Conservation (phyloP, 345 rosid species). For the Ricinus communis region DNA sequence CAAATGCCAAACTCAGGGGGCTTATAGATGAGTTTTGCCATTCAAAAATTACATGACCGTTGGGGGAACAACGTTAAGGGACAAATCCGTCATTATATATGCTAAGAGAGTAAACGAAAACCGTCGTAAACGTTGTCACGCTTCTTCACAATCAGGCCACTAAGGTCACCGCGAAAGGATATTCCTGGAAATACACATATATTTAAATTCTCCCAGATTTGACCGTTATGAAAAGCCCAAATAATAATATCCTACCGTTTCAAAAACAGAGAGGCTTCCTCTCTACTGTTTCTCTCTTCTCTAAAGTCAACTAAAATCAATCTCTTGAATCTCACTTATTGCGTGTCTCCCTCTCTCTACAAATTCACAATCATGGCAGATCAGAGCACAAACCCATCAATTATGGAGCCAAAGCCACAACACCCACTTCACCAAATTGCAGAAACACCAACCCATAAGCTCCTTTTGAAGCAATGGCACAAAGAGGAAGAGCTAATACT, state of each 20-base stretch:
- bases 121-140: no score
- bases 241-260: no score
- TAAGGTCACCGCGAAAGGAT: not conserved
- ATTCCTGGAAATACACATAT: not conserved
- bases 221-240: constrained; percentile 40
- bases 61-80: not conserved
- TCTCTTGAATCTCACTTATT: constrained; percentile 9
- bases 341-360: constrained; percentile 12
- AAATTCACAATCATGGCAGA: constrained; percentile 42
- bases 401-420: constrained; percentile 46
- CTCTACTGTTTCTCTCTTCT: constrained; percentile 9
- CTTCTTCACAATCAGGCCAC: no score
- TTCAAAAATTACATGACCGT: not conserved
- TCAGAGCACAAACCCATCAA: constrained; percentile 42
- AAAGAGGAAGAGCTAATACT: constrained; percentile 88
- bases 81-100: not conserved
- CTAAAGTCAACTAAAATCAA: not conserved
- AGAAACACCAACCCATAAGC: constrained; percentile 86
- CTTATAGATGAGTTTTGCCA: no score
- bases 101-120: not conserved
- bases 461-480: constrained; percentile 92
- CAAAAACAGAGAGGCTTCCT: constrained; percentile 7
- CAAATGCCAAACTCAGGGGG: no score
- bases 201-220: constrained; percentile 9
- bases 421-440: constrained; percentile 95